These are phyloP conservation scores for Candida odintsovae DNA, from an alignment of 805 yeast genomes.

Conservation along the genomic window DNA sequence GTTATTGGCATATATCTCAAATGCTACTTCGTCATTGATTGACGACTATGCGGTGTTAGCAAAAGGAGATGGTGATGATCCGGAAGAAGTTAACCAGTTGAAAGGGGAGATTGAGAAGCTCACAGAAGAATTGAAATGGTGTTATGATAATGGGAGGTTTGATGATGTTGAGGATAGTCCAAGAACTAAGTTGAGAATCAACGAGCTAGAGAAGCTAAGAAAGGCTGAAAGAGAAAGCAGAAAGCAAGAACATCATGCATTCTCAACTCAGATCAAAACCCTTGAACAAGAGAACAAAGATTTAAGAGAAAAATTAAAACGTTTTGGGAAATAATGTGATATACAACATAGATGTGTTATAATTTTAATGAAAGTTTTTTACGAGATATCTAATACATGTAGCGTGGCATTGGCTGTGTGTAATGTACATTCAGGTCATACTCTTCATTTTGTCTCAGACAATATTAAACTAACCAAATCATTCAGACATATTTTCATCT, in stretches of 20 bases:
- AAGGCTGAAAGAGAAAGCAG: constrained; percentile 68
- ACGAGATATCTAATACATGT: background rate
- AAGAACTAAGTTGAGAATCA: constrained; percentile 44
- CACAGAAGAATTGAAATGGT: constrained; percentile 16
- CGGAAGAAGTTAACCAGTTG: constrained; percentile 5
- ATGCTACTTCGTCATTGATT: constrained; percentile 55
- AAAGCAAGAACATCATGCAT: constrained; percentile 52
- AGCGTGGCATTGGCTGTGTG: background rate
- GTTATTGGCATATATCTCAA: constrained; percentile 47
- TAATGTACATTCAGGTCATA: background rate
- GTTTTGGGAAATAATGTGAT: background rate
- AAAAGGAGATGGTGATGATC: constrained; percentile 6
- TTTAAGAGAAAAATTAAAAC: constrained; percentile 26
- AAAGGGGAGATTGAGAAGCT: constrained; percentile 10
- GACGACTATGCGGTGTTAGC: constrained; percentile 41
- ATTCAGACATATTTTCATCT: constrained; percentile 37
- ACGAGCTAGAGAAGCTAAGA: constrained; percentile 60
- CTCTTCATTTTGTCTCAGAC: background rate
- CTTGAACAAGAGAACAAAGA: constrained; percentile 50
- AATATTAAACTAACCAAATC: background rate
- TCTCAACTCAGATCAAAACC: constrained; percentile 43
- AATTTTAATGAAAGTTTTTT: background rate
- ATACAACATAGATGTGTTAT: background rate
- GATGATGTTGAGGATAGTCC: constrained; percentile 22
- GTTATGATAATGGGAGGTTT: constrained; percentile 9